A percentile compares a stretch with the other conserved stretches of the same genome.
Evolutionary conservation across 129 eudicot species (phyloP).

Genomic region (Pseudognaphalium luteoalbum): DNA sequence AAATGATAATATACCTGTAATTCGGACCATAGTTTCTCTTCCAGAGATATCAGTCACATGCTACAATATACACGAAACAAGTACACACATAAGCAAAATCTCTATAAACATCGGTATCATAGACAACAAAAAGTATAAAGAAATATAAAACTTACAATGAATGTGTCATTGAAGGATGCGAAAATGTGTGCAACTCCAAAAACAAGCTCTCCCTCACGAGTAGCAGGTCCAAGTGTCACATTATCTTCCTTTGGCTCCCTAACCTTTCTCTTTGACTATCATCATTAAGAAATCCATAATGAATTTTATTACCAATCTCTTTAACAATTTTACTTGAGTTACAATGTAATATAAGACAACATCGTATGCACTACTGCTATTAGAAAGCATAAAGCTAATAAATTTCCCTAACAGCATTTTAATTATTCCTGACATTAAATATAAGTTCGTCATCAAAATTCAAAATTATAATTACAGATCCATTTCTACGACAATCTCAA

Average conservation of each 20-base stretch:
- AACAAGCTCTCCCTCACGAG: constrained; percentile 10
- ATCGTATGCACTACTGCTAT: no score
- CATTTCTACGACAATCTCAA: neutral
- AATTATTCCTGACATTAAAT: no score
- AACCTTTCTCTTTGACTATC: constrained; percentile 13
- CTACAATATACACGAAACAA: neutral
- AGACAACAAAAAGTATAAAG: neutral
- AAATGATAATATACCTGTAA: neutral
- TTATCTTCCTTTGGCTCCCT: constrained; percentile 12
- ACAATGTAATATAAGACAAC: no score
- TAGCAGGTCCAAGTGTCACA: constrained; percentile 8
- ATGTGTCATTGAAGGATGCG: neutral
- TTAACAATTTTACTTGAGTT: no score
- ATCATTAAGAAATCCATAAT: neutral
- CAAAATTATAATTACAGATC: neutral
- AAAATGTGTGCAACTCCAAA: constrained; percentile 9
- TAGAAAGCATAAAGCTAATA: no score
- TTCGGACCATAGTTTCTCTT: constrained; percentile 3
- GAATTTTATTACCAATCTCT: neutral
- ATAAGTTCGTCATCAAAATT: neutral
- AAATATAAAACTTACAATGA: constrained; percentile 1
- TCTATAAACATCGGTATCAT: neutral
- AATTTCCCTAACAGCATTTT: neutral
- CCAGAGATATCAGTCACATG: constrained; percentile 19
- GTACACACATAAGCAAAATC: neutral